phyloP scores from a whole-genome alignment of 2,329 filamentous ascomycete species.

The Sclerotinia subarctica region DNA sequence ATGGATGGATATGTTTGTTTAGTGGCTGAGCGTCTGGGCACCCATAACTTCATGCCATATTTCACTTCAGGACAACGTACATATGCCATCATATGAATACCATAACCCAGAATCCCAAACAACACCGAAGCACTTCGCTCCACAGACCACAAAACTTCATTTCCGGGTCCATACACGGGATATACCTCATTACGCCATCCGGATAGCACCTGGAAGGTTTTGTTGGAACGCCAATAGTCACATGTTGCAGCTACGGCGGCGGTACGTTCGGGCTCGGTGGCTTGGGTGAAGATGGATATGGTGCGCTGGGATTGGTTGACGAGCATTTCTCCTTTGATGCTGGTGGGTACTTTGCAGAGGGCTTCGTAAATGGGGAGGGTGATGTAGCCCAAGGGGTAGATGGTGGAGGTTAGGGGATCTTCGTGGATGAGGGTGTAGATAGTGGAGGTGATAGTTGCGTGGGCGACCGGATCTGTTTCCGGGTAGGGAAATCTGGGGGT shows the following conservation, averaged over 20 bases:
- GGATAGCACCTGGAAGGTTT: constrained; percentile 68
- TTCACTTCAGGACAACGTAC: constrained; percentile 47
- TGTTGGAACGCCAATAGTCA: constrained; percentile 64
- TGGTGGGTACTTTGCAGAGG: constrained; percentile 48
- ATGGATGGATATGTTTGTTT: constrained; percentile 82
- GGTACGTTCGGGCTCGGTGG: constrained; percentile 62
- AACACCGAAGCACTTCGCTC: constrained; percentile 73
- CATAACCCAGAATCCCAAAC: constrained; percentile 74
- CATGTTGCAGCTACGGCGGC: constrained; percentile 54
- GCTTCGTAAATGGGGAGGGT: constrained; percentile 49
- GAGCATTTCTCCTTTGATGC: constrained; percentile 55
- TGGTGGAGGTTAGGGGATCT: constrained; percentile 51
- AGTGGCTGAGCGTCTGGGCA: constrained; percentile 68
- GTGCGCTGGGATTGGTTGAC: constrained; percentile 59
- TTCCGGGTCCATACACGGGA: constrained; percentile 65
- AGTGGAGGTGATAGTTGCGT: constrained; percentile 53
- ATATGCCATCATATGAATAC: constrained; percentile 78
- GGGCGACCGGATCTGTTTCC: constrained; percentile 54
- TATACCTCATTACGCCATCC: constrained; percentile 82
- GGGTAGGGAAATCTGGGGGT: constrained; percentile 71
- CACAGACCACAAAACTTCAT: constrained; percentile 66
- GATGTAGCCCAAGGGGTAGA: constrained; percentile 61
- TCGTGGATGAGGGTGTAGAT: constrained; percentile 64
- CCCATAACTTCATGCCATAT: constrained; percentile 74
- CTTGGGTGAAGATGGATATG: constrained; percentile 57